Percentiles rank a stretch among this genome's conserved stretches.
Conservation (phyloP, 2,329 filamentous ascomycete genomes). For the Penicillium sp. region DNA sequence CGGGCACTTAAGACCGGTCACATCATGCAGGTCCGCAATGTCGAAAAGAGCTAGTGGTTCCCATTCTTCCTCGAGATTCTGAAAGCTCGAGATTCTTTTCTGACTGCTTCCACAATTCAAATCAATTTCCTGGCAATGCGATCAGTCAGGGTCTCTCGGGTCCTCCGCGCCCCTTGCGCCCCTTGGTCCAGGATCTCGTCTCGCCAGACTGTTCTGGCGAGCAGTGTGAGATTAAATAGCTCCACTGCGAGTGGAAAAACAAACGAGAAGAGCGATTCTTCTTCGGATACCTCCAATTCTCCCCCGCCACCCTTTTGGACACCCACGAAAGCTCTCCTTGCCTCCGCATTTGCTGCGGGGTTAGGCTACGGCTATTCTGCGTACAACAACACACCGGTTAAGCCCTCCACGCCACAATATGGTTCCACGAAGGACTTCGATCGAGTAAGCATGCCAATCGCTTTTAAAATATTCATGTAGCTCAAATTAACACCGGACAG, state of each 20-base stretch:
- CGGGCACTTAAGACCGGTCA: constrained; percentile 3
- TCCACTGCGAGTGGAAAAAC: constrained; percentile 10
- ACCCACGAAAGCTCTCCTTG: constrained; percentile 49
- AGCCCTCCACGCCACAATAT: constrained; percentile 35
- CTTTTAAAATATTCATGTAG: background rate
- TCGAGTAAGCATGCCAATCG: constrained; percentile 31
- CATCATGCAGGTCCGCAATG: constrained; percentile 7
- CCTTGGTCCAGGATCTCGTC: constrained; percentile 21
- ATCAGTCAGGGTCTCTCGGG: constrained; percentile 23
- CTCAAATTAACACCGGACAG: constrained; percentile 32
- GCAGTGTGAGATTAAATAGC: constrained; percentile 22
- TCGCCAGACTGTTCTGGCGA: constrained; percentile 5
- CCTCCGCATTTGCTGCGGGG: constrained; percentile 53
- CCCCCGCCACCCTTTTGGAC: constrained; percentile 42
- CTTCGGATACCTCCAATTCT: constrained; percentile 3
- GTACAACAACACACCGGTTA: constrained; percentile 34
- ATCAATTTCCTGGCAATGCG: constrained; percentile 22
- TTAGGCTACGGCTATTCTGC: constrained; percentile 56
- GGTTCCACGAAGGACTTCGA: constrained; percentile 42
- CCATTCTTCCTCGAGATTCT: background rate
- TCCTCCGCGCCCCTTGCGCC: constrained; percentile 30
- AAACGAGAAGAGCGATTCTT: constrained; percentile 13
- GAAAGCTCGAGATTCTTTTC: background rate
- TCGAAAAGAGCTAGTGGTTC: background rate
- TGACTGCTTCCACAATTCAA: background rate